Evolutionary conservation across 345 rosid genomes (phyloP).

Genomic region (Lumnitzera racemosa): DNA sequence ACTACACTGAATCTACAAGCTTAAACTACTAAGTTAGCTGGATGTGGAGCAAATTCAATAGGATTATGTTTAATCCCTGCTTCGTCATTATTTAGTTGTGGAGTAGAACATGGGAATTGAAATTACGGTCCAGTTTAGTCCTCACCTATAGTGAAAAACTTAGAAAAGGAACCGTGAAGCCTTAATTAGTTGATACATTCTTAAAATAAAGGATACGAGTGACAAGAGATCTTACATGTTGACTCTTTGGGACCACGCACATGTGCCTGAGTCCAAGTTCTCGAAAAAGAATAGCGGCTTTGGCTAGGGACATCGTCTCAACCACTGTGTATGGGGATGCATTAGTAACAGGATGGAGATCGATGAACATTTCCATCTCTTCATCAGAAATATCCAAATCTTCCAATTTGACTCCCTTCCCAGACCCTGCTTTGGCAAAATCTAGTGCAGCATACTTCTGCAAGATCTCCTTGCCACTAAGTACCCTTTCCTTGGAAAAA

Average conservation of each 20-base stretch:
- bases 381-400: constrained; percentile 44
- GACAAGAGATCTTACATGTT: constrained; percentile 26
- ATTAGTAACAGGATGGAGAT: constrained; percentile 54
- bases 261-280: constrained; percentile 54
- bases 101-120: no score
- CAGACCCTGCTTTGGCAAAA: constrained; percentile 66
- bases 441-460: constrained; percentile 35
- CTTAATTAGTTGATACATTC: background rate
- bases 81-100: no score
- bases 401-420: constrained; percentile 52
- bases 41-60: no score
- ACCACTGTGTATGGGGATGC: constrained; percentile 59
- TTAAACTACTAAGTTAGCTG: no score
- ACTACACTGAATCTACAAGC: no score
- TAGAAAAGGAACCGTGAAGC: background rate
- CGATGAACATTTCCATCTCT: constrained; percentile 59
- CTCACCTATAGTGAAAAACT: background rate
- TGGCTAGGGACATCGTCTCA: constrained; percentile 68
- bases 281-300: constrained; percentile 55
- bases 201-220: background rate
- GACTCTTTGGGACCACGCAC: constrained; percentile 64
- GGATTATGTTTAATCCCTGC: no score
- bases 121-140: background rate
- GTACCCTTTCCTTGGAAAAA: constrained; percentile 31
- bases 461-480: constrained; percentile 25